phyloP scores from a whole-genome alignment of 192 early-diverging fungal species.

The Linnemannia hyalina region DNA sequence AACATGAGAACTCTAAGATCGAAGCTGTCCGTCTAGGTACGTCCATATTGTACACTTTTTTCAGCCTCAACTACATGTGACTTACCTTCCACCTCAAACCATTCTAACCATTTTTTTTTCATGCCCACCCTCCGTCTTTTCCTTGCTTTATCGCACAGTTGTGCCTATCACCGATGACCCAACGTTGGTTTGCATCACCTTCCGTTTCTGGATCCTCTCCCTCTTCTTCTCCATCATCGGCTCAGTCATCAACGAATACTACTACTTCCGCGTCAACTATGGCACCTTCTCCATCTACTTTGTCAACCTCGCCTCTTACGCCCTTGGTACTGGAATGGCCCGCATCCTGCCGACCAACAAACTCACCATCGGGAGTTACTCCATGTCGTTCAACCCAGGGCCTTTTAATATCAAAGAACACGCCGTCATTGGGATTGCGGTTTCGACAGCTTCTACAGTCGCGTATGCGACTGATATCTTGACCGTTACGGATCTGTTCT shows the following conservation, averaged over 20 bases:
- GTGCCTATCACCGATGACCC: conserved; percentile 51
- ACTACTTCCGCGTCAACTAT: conserved; percentile 50
- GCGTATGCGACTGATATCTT: conserved; percentile 63
- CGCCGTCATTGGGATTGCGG: conserved; percentile 68
- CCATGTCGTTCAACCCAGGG: conserved; percentile 32
- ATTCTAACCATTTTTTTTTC: too few species aligned
- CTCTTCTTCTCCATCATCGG: conserved; percentile 52
- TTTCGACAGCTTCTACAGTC: conserved; percentile 57
- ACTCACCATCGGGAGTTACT: background rate
- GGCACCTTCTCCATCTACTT: conserved; percentile 23
- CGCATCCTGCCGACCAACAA: background rate
- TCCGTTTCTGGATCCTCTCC: conserved; percentile 33
- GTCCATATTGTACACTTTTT: background rate
- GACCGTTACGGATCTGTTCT: conserved; percentile 12
- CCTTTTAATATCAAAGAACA: conserved; percentile 80
- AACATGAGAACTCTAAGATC: conserved; percentile 30
- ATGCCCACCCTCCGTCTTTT: too few species aligned
- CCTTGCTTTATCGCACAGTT: background rate
- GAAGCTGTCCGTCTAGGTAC: conserved; percentile 49
- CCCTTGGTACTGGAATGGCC: conserved; percentile 43
- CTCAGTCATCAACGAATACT: conserved; percentile 47
- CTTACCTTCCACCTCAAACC: too few species aligned
- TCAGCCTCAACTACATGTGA: too few species aligned
- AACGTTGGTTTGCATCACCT: conserved; percentile 58
- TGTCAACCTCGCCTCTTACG: conserved; percentile 17